A percentile compares a stretch with the other conserved stretches of the same genome.
Conservation (phyloP, 169 alveolate genomes). For the Plasmodium berghei region DNA sequence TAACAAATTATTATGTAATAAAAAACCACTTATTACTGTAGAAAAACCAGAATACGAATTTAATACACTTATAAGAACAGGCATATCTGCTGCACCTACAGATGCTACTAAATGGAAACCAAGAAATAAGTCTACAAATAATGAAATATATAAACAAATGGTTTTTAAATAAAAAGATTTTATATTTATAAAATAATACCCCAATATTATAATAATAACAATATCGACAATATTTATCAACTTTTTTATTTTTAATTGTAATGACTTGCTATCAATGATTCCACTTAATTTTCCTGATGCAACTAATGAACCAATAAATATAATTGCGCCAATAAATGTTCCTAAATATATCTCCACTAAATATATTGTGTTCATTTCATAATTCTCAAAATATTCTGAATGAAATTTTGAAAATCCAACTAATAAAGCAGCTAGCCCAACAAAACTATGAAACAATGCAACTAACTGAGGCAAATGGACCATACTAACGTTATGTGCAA, state of each 20-base stretch:
- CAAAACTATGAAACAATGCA: slow-evolving; percentile 95
- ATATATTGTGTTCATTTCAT: slow-evolving; percentile 77
- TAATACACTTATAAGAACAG: slow-evolving; percentile 94
- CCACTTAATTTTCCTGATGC: slow-evolving; percentile 95
- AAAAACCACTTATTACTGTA: slow-evolving; percentile 93
- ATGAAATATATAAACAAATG: slow-evolving; percentile 76
- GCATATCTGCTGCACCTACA: slow-evolving; percentile 97
- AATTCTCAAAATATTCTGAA: slow-evolving; percentile 74
- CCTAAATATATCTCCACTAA: slow-evolving; percentile 87
- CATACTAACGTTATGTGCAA: slow-evolving; percentile 87
- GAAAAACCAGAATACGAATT: slow-evolving; percentile 96
- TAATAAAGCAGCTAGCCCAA: slow-evolving; percentile 95
- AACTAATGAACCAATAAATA: slow-evolving; percentile 94
- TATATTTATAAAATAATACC: slow-evolving; percentile 71
- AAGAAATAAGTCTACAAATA: slow-evolving; percentile 82
- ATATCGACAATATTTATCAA: slow-evolving; percentile 78
- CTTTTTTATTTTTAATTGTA: slow-evolving; percentile 87
- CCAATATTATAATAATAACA: slow-evolving; percentile 77
- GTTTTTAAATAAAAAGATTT: slow-evolving; percentile 68
- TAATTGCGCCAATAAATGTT: slow-evolving; percentile 92
- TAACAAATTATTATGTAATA: slow-evolving; percentile 90
- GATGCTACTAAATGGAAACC: slow-evolving; percentile 92
- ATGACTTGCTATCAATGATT: slow-evolving; percentile 85
- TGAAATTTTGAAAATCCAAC: slow-evolving; percentile 87
- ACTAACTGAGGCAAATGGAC: slow-evolving; percentile 93